Evolutionary conservation across 345 rosid genomes (phyloP).

Genomic region (Salix exigua): DNA sequence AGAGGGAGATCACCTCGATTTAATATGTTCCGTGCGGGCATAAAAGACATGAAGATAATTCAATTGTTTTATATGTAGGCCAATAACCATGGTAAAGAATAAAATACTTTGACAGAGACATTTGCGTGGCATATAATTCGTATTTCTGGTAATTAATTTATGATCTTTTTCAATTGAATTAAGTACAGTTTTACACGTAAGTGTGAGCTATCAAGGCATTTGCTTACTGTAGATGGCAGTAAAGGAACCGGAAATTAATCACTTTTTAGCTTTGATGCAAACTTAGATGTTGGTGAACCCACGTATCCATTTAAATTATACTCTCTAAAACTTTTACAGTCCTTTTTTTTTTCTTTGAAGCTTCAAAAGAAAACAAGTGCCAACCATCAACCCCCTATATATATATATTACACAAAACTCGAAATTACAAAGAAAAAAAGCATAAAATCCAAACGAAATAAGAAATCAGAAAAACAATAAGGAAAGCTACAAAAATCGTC

Average conservation of each 20-base stretch:
- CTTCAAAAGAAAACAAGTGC: not conserved
- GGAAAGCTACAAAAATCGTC: no score
- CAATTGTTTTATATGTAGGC: slow-evolving; percentile 16
- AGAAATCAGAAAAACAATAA: no score
- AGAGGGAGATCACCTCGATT: not conserved
- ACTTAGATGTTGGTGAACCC: slow-evolving; percentile 28
- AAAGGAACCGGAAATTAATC: not conserved
- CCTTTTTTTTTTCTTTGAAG: not conserved
- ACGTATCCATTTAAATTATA: slow-evolving; percentile 15
- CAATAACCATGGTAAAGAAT: slow-evolving; percentile 6
- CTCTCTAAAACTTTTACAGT: not conserved
- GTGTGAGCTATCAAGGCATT: not conserved
- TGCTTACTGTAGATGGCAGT: not conserved
- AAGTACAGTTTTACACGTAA: not conserved
- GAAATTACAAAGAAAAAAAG: no score
- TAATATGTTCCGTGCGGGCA: slow-evolving; percentile 20
- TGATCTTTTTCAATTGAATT: not conserved
- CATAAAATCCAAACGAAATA: not conserved
- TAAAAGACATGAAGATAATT: slow-evolving; percentile 22
- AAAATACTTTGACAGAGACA: slow-evolving; percentile 14
- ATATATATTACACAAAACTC: no score
- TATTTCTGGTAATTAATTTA: not conserved
- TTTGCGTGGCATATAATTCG: not conserved
- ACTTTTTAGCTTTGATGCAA: slow-evolving; percentile 15
- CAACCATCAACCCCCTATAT: not conserved